phyloP scores from a whole-genome alignment of 352 stramenopile species.

The Phytophthora pseudosyringae region DNA sequence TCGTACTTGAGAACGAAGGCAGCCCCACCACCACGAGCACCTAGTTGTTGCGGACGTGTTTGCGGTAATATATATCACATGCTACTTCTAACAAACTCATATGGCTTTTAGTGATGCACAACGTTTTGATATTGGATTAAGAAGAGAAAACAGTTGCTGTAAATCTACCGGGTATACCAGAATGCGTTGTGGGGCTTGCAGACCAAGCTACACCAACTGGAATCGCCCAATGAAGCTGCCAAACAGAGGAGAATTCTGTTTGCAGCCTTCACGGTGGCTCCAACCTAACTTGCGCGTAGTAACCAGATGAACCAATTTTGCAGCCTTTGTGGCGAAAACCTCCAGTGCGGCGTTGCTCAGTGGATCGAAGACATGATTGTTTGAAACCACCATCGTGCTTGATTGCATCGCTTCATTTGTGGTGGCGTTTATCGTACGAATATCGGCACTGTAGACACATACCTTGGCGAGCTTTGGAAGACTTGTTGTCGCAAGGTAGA shows the following conservation, averaged over 20 bases:
- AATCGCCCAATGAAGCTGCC: not conserved
- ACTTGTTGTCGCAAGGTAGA: not conserved
- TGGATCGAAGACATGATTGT: not conserved
- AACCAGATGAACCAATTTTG: not conserved
- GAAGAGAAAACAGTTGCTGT: no score
- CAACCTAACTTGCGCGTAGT: not conserved
- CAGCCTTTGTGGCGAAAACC: not conserved
- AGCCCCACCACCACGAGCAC: no score
- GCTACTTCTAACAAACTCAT: no score
- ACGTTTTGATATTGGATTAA: no score
- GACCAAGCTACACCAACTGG: not conserved
- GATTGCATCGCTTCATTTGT: not conserved
- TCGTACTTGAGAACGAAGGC: no score
- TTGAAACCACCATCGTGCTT: not conserved
- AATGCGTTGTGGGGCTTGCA: conserved; percentile 7
- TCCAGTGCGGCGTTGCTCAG: not conserved
- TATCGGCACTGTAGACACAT: not conserved
- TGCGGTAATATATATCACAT: no score
- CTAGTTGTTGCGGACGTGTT: no score
- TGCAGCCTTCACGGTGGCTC: not conserved
- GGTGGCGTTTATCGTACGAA: not conserved
- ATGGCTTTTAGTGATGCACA: no score
- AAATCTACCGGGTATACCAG: not conserved
- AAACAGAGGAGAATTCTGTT: not conserved
- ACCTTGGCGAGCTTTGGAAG: not conserved